Evolutionary conservation across 192 early-diverging fungal species (phyloP).

Genomic region (Spizellomyces sp.): DNA sequence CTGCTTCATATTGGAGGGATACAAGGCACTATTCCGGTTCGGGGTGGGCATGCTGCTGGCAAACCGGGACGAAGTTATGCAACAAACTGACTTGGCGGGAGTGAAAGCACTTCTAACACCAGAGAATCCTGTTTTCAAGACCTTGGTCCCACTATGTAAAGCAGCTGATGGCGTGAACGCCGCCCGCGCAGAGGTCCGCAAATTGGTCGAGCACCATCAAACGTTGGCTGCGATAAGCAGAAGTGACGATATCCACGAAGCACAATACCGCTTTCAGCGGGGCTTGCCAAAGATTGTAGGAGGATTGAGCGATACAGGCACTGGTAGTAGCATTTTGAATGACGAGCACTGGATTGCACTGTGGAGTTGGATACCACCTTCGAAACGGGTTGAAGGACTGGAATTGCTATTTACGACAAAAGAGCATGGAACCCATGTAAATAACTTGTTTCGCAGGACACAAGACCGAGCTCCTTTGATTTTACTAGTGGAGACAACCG

Average conservation of each 20-base stretch:
- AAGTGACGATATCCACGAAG: slow-evolving; percentile 41
- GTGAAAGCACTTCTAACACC: slow-evolving; percentile 20
- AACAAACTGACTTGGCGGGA: slow-evolving; percentile 9
- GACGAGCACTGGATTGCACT: slow-evolving; percentile 49
- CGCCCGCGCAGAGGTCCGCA: slow-evolving; percentile 28
- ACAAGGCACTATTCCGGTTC: slow-evolving; percentile 45
- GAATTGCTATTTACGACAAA: slow-evolving; percentile 50
- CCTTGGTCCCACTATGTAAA: slow-evolving; percentile 22
- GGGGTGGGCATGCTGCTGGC: slow-evolving; percentile 32
- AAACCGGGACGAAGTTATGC: slow-evolving; percentile 23
- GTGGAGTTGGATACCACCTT: slow-evolving; percentile 52
- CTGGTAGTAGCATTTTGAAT: slow-evolving; percentile 24
- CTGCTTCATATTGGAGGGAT: slow-evolving; percentile 47
- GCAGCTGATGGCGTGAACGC: slow-evolving; percentile 27
- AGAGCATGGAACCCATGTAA: slow-evolving; percentile 42
- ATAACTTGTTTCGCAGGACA: slow-evolving; percentile 35
- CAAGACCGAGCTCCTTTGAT: slow-evolving; percentile 34
- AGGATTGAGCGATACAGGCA: slow-evolving; percentile 5
- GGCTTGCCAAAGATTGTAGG: slow-evolving; percentile 40
- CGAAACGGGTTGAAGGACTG: slow-evolving; percentile 35
- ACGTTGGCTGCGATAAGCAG: slow-evolving; percentile 26
- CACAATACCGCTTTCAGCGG: slow-evolving; percentile 39
- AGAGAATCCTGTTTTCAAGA: slow-evolving; percentile 7
- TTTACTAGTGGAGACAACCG: slow-evolving; percentile 39
- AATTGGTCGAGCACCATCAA: slow-evolving; percentile 31